Conservation (phyloP, 805 yeast species). For the Myxozyma geophila region DNA sequence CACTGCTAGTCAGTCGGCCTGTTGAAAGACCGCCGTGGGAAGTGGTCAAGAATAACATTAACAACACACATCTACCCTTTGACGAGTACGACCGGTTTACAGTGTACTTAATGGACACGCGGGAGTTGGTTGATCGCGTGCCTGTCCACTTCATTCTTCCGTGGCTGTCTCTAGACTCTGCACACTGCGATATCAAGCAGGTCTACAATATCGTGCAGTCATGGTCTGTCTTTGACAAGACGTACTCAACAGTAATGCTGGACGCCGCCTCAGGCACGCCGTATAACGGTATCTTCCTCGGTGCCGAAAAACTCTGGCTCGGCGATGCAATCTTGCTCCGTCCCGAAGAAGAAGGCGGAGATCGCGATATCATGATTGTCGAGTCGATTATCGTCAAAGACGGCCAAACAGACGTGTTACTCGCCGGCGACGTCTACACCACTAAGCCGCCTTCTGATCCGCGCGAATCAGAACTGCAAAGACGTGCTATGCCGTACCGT, state of each 20-base stretch:
- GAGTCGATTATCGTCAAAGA: conserved; percentile 14
- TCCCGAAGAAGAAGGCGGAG: conserved; percentile 13
- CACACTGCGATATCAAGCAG: not conserved
- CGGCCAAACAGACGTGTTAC: not conserved
- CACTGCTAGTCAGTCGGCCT: conserved; percentile 22
- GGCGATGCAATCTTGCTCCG: conserved; percentile 29
- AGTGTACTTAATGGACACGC: conserved; percentile 8
- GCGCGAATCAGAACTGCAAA: not conserved
- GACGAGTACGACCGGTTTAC: conserved; percentile 14
- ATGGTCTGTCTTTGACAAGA: conserved; percentile 21
- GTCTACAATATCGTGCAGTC: conserved; percentile 9
- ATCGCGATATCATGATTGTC: conserved; percentile 17
- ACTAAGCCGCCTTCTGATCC: not conserved
- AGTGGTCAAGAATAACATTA: not conserved
- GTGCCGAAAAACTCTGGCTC: conserved; percentile 35
- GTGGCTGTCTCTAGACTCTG: conserved; percentile 20
- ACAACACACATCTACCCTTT: conserved; percentile 3
- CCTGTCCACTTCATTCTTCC: conserved; percentile 17
- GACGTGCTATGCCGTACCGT: not conserved
- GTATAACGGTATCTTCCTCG: conserved; percentile 26
- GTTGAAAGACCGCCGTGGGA: conserved; percentile 6
- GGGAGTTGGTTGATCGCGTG: conserved; percentile 9
- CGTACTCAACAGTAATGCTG: not conserved
- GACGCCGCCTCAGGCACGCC: not conserved
- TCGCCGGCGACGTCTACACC: conserved; percentile 6